phyloP scores from a whole-genome alignment of 495 filamentous ascomycete genomes.

The Talaromyces proteolyticus region DNA sequence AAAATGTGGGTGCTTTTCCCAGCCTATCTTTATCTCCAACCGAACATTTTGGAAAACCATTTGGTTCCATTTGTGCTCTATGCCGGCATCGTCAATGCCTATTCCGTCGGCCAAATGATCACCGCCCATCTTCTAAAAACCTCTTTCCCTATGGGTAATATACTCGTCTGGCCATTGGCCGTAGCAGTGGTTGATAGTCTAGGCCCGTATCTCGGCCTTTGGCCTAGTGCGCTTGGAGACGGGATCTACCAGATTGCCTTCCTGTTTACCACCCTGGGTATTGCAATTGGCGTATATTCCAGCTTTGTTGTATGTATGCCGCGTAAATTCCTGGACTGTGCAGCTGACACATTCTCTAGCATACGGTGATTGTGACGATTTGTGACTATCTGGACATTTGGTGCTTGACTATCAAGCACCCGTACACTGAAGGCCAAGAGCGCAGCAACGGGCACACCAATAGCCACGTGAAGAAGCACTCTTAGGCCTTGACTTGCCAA shows the following conservation, averaged over 20 bases:
- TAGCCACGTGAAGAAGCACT: slow-evolving; percentile 24
- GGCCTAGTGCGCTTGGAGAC: slow-evolving; percentile 71
- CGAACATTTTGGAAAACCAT: slow-evolving; percentile 71
- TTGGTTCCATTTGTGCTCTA: slow-evolving; percentile 84
- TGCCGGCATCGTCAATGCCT: slow-evolving; percentile 83
- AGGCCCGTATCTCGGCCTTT: slow-evolving; percentile 66
- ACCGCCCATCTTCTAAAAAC: slow-evolving; percentile 82
- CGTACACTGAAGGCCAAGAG: slow-evolving; percentile 26
- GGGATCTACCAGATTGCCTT: slow-evolving; percentile 79
- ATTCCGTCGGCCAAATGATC: slow-evolving; percentile 92
- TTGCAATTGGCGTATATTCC: slow-evolving; percentile 81
- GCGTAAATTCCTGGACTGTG: background rate
- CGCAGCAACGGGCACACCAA: slow-evolving; percentile 17
- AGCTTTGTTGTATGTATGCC: slow-evolving; percentile 74
- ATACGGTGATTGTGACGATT: slow-evolving; percentile 92
- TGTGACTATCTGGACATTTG: slow-evolving; percentile 98
- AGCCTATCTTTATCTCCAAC: slow-evolving; percentile 76
- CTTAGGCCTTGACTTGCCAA: too few species aligned
- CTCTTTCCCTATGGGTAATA: slow-evolving; percentile 82
- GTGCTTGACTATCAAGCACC: slow-evolving; percentile 91
- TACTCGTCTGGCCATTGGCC: slow-evolving; percentile 62
- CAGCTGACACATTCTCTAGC: slow-evolving; percentile 24
- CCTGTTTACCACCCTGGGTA: slow-evolving; percentile 75
- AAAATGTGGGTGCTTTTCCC: slow-evolving; percentile 68
- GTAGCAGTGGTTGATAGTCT: slow-evolving; percentile 71